Evolutionary conservation across 805 yeast species (phyloP).

Genomic region (Saturnispora gosingensis): DNA sequence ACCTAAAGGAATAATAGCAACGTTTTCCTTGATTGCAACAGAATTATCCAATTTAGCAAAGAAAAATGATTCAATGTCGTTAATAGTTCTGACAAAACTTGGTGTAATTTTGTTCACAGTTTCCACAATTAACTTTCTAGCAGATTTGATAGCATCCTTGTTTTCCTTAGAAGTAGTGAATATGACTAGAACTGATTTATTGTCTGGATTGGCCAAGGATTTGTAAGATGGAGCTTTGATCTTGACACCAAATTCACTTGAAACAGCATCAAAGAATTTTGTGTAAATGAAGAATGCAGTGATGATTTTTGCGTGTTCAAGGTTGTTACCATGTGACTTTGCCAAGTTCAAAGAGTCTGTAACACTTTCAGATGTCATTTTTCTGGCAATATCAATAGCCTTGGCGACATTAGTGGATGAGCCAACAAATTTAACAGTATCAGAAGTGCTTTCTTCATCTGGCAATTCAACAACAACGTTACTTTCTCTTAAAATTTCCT

Average conservation of each 20-base stretch:
- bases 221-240: constrained; percentile 39
- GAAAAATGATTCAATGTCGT: constrained; percentile 62
- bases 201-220: constrained; percentile 33
- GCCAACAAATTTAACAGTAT: constrained; percentile 55
- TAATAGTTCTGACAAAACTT: constrained; percentile 42
- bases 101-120: constrained; percentile 70
- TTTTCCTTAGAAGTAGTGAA: constrained; percentile 44
- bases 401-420: constrained; percentile 41
- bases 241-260: constrained; percentile 34
- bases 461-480: constrained; percentile 54
- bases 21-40: constrained; percentile 37
- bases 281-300: constrained; percentile 55
- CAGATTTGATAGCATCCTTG: constrained; percentile 42
- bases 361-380: constrained; percentile 47
- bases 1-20: constrained; percentile 53
- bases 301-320: constrained; percentile 66
- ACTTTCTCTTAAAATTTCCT: constrained; percentile 41
- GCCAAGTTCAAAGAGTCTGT: constrained; percentile 73
- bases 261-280: constrained; percentile 37
- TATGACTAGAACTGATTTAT: constrained; percentile 45
- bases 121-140: constrained; percentile 65
- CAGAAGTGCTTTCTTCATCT: constrained; percentile 29
- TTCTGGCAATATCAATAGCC: constrained; percentile 57
- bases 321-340: constrained; percentile 77
- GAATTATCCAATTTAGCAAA: constrained; percentile 35